Conservation (phyloP, 1,284 basidiomycete species). For the Ustilago lituana region DNA sequence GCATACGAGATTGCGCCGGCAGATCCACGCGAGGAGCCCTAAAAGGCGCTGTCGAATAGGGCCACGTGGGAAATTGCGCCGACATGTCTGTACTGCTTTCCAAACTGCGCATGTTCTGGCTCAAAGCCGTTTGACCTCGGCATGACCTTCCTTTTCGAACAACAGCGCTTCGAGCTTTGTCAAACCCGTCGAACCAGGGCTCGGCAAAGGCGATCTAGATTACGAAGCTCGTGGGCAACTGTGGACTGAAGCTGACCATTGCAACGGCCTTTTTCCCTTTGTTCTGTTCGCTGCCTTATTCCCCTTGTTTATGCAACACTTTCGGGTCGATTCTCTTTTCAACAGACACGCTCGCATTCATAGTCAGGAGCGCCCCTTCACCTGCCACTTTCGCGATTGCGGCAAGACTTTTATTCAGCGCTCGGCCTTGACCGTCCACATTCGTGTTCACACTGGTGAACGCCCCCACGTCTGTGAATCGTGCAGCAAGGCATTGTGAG, state of each 20-base stretch:
- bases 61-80: slow-evolving; percentile 31
- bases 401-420: slow-evolving; percentile 66
- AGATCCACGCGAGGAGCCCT: not conserved
- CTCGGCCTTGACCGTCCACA: slow-evolving; percentile 80
- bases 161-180: too few relatives aligned
- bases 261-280: not conserved
- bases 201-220: too few relatives aligned
- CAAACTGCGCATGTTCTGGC: slow-evolving; percentile 8
- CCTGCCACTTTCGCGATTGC: slow-evolving; percentile 55
- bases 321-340: not conserved
- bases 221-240: too few relatives aligned
- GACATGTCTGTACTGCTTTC: not conserved
- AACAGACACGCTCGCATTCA: slow-evolving; percentile 61
- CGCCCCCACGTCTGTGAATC: slow-evolving; percentile 83
- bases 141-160: too few relatives aligned
- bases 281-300: not conserved
- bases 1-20: slow-evolving; percentile 13
- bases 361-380: slow-evolving; percentile 61
- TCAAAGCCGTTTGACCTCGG: too few relatives aligned
- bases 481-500: slow-evolving; percentile 67
- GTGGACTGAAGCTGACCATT: not conserved
- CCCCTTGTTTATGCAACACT: too few relatives aligned
- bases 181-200: too few relatives aligned
- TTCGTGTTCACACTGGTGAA: slow-evolving; percentile 80
- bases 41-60: slow-evolving; percentile 16